Evolutionary conservation across 2,329 filamentous ascomycete species (phyloP).

Genomic region (Penicillium verrucosum): DNA sequence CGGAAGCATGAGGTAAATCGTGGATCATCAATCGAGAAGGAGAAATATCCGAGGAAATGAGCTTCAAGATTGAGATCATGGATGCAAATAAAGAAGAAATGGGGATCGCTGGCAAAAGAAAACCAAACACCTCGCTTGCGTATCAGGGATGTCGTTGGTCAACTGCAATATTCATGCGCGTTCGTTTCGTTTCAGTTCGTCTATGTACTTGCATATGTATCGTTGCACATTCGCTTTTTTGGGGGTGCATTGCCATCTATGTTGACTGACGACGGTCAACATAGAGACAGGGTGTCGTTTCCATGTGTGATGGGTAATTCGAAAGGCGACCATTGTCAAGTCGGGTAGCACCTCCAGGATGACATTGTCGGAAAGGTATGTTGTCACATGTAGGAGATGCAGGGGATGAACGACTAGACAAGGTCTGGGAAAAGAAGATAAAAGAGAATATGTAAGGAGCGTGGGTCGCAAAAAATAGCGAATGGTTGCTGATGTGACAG

Average conservation of each 20-base stretch:
- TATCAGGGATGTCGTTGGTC: constrained; percentile 22
- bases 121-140: constrained; percentile 27
- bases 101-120: constrained; percentile 16
- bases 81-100: constrained; percentile 11
- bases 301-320: constrained; percentile 14
- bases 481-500: not conserved
- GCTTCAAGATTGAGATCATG: constrained; percentile 10
- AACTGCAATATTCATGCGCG: constrained; percentile 22
- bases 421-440: constrained; percentile 12
- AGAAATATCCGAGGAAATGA: not conserved
- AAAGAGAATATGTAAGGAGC: constrained; percentile 17
- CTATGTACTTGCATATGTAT: constrained; percentile 26
- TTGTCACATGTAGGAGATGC: not conserved
- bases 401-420: constrained; percentile 8
- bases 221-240: constrained; percentile 23
- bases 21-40: not conserved
- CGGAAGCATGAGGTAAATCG: constrained; percentile 2
- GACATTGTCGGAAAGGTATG: not conserved
- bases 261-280: not conserved
- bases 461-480: constrained; percentile 13
- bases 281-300: constrained; percentile 7
- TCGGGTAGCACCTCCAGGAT: not conserved
- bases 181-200: constrained; percentile 29
- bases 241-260: constrained; percentile 5
- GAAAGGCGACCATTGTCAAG: constrained; percentile 16